Evolutionary conservation across 345 rosid species (phyloP), one percentile per base, ranked within the genome.

Genomic region (Aquilaria sinensis): DNA sequence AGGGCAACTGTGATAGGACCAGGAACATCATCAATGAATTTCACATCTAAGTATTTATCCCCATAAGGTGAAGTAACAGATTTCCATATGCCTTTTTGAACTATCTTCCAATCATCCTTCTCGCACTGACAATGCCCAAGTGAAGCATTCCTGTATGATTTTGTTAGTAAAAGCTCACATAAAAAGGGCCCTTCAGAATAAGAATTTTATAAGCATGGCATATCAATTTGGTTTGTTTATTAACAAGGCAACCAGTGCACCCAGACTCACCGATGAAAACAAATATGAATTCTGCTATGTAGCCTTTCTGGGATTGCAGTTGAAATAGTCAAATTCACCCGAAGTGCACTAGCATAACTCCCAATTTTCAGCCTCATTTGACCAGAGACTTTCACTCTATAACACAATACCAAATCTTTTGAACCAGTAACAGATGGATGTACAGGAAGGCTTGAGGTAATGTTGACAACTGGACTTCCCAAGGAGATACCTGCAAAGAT

Each of bases 61-160:
- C 75, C 89, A 74, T 83, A 90, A 47, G 99, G 96, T 34, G 99
- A 88, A 88, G 85, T 81, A 57, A 71, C 72, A 66, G 80, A 70
- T 56, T 69, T 80, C 97, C 91, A 90, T 15, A 67, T 5, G 1
- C 87, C 92, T 30, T 69, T 90, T n/a, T 82, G 89, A 64, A 90
- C 57, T 56, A 70, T 57, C 72, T 66, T 85, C 99, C 97, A 94
- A 60, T 81, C 83, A 62, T 87, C 74, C 66, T 78, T 82, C 63
- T 75, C 87, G 67, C 97, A 94, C 61, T 72, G 72, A 49, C 97
- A 93, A 52, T 77, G 64, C 52, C 81, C 81, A 59, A 71, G 83
- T 6, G 99, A 85, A 75, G 77, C 83, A 73, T 94, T 90, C 81
- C 94, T 88, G 81, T 50, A 74, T 63, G 31, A 62, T 9, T 6